phyloP scores from a whole-genome alignment of 352 stramenopile genomes.

The Globisporangium cylindrosporum region DNA sequence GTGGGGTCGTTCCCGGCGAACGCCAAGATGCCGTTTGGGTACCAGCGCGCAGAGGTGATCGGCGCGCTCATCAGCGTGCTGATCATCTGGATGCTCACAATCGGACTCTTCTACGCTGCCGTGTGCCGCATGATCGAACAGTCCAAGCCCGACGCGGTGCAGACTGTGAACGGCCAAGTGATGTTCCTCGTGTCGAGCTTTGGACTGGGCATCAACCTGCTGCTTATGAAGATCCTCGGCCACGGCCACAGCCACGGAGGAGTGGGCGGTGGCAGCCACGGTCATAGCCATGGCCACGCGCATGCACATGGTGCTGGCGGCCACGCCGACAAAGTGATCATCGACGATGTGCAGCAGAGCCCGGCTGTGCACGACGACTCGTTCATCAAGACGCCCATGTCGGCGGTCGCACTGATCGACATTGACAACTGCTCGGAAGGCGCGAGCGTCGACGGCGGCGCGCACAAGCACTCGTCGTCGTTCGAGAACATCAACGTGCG shows the following conservation, averaged over 20 bases:
- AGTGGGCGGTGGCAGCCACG: slow-evolving; percentile 49
- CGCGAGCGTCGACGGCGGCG: slow-evolving; percentile 6
- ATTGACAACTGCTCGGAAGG: slow-evolving; percentile 22
- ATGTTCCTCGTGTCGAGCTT: slow-evolving; percentile 95
- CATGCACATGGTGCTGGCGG: slow-evolving; percentile 19
- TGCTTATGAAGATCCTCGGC: slow-evolving; percentile 91
- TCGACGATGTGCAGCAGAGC: slow-evolving; percentile 36
- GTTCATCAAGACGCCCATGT: slow-evolving; percentile 74
- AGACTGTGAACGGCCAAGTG: slow-evolving; percentile 89
- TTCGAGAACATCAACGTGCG: slow-evolving; percentile 95
- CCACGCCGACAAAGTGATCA: slow-evolving; percentile 21
- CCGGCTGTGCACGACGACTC: slow-evolving; percentile 41
- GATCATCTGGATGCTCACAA: slow-evolving; percentile 93
- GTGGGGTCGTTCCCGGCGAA: slow-evolving; percentile 52
- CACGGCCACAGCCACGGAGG: slow-evolving; percentile 54
- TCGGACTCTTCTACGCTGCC: slow-evolving; percentile 90
- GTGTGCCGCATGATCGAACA: slow-evolving; percentile 76
- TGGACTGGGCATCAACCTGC: slow-evolving; percentile 94
- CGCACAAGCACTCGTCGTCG: slow-evolving; percentile 30
- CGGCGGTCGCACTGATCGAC: slow-evolving; percentile 70
- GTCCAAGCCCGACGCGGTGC: slow-evolving; percentile 30
- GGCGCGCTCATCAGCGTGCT: slow-evolving; percentile 94
- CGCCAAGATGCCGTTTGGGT: slow-evolving; percentile 91
- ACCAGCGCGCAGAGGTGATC: slow-evolving; percentile 95
- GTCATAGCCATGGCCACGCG: slow-evolving; percentile 41